A percentile compares a stretch with the other conserved stretches of the same genome.
Conservation (phyloP, 371 early-diverging fungal genomes). For the Dichotomocladium elegans region DNA sequence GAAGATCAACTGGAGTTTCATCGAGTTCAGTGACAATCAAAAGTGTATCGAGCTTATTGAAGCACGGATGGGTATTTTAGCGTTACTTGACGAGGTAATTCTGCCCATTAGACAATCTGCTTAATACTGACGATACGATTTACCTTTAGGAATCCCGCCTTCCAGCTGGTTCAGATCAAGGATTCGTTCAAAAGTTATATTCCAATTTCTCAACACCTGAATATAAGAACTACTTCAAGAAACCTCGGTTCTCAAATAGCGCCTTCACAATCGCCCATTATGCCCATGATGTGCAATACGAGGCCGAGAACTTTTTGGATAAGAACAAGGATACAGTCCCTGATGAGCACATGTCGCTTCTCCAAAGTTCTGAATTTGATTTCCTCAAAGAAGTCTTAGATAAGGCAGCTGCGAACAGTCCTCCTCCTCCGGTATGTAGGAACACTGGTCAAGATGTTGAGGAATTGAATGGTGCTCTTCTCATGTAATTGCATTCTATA, state of each 20-base stretch:
- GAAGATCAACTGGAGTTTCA: slow-evolving; percentile 87
- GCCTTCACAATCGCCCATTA: slow-evolving; percentile 91
- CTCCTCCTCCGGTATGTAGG: slow-evolving; percentile 25
- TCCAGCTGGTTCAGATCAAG: slow-evolving; percentile 83
- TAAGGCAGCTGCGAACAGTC: slow-evolving; percentile 40
- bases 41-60: slow-evolving; percentile 99
- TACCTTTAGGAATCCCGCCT: slow-evolving; percentile 69
- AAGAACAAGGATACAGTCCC: slow-evolving; percentile 98
- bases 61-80: slow-evolving; percentile 88
- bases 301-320: slow-evolving; percentile 91
- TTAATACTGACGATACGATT: not conserved
- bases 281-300: slow-evolving; percentile 89
- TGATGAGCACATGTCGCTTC: slow-evolving; percentile 81
- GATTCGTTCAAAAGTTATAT: slow-evolving; percentile 83
- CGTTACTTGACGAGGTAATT: slow-evolving; percentile 92
- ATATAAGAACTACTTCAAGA: slow-evolving; percentile 76
- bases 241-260: slow-evolving; percentile 82
- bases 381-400: slow-evolving; percentile 75
- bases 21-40: slow-evolving; percentile 98
- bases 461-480: not conserved
- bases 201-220: slow-evolving; percentile 65
- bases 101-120: not conserved
- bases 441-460: not conserved
- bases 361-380: slow-evolving; percentile 65
- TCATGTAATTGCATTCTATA: not conserved